Base-by-base conservation (phyloP, 306 rosid species). In the Sicyos edulis region DNA sequence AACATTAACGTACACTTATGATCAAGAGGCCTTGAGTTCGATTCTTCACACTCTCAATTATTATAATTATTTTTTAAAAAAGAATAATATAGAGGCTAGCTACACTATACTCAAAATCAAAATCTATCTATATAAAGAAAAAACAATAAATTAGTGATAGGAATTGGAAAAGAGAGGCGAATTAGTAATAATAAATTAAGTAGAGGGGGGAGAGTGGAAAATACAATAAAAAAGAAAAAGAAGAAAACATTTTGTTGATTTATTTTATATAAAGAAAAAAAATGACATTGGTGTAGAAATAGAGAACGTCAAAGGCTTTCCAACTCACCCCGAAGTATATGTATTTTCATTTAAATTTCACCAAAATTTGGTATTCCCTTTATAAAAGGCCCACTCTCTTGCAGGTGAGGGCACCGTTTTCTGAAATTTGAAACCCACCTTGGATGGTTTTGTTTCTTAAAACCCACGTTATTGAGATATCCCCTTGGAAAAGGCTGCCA, bases 381-480 rank as follows among this genome's bases (percentile, higher is more conserved):
- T 63, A 32, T 63, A 63, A 63, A 32, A 8, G 1, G 24, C 24
- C 37, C 42, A 14, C 60, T 20, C 71, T 1, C 19, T 15, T 22
- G 9, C 68, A 26, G 21, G 21, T 2, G 29, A 37, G 42, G 0
- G 0, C 47, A 37, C 1, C 6, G 13, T 22, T 22, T 15, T 37
- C 21, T 44, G 4, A 63, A 21, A 13, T 15, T 32, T 19, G 29
- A 20, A 55, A 1, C 15, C 60, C 26, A 4, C 1, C 8, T 19
- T n/a, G 50, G 11, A 9, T 2, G 13, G 14, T 6, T 19, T 54
- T 3, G 16, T 47, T 47, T 37, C 86, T 82, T 84, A 54, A 8
- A 69, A 71, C 68, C 71, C 91, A 79, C 86, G 81, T 79, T 83
- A 80, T 6, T 77, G 29, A 32, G 67, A 50, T 17, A 15, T 52